A percentile compares a stretch with the other conserved stretches of the same genome.
These are phyloP conservation scores for Saccharomycopsis olivae DNA, from an alignment of 805 yeast species.

Conservation along the genomic window DNA sequence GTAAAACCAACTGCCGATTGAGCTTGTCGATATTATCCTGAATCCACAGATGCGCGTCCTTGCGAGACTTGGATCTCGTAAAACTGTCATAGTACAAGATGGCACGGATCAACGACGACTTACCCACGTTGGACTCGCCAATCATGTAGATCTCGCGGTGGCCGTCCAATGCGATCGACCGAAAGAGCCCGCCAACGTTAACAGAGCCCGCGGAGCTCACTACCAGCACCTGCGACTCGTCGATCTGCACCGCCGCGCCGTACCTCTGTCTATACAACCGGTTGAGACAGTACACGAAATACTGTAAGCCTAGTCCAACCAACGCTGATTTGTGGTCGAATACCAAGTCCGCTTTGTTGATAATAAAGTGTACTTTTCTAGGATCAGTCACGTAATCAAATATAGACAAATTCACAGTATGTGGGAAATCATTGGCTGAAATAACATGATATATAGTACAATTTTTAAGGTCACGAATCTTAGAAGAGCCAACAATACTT, in stretches of 20 bases:
- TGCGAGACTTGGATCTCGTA: too few species aligned
- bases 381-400: slow-evolving; percentile 21
- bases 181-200: too few species aligned
- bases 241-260: too few species aligned
- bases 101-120: slow-evolving; percentile 47
- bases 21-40: too few species aligned
- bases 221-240: too few species aligned
- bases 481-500: neutral
- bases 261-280: too few species aligned
- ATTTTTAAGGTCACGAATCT: slow-evolving; percentile 15
- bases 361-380: slow-evolving; percentile 20
- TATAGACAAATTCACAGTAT: slow-evolving; percentile 31
- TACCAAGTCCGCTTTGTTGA: slow-evolving; percentile 33
- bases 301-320: slow-evolving; percentile 3
- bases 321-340: slow-evolving; percentile 3
- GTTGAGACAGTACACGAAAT: slow-evolving; percentile 7
- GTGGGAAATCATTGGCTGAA: slow-evolving; percentile 53
- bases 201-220: too few species aligned
- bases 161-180: too few species aligned
- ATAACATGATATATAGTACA: slow-evolving; percentile 42
- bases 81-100: slow-evolving; percentile 28
- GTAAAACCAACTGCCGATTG: too few species aligned
- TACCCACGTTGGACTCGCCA: slow-evolving; percentile 65
- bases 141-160: slow-evolving; percentile 43
- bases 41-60: too few species aligned